These are phyloP conservation scores for Emmonsiellopsis sp. DNA, from an alignment of 2,329 filamentous ascomycete species.

Conservation along the genomic window DNA sequence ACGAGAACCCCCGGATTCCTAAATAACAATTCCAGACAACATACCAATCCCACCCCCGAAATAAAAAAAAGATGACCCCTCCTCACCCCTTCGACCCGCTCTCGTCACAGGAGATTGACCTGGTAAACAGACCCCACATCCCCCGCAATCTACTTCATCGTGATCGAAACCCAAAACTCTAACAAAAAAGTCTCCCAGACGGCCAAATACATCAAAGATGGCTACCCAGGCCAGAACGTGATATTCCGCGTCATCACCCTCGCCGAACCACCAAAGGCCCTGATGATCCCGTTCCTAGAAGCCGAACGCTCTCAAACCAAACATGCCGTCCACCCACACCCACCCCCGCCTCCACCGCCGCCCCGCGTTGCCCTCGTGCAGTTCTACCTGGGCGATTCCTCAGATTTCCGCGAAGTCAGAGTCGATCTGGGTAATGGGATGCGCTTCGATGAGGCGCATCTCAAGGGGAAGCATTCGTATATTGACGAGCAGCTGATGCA, in stretches of 20 bases:
- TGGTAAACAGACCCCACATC: neutral
- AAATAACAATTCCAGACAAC: too few species aligned
- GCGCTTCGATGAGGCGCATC: slow-evolving; percentile 21
- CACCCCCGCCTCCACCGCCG: neutral
- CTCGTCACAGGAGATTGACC: slow-evolving; percentile 6
- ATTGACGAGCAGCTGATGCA: slow-evolving; percentile 42
- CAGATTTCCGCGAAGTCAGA: slow-evolving; percentile 10
- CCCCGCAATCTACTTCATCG: neutral
- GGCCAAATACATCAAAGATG: neutral
- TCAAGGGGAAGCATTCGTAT: slow-evolving; percentile 37
- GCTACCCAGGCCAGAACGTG: slow-evolving; percentile 1
- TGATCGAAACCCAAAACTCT: neutral
- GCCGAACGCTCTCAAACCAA: slow-evolving; percentile 31
- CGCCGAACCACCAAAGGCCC: slow-evolving; percentile 41
- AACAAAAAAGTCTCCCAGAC: neutral
- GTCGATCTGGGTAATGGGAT: slow-evolving; percentile 5
- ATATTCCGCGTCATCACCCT: slow-evolving; percentile 43
- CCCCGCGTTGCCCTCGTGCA: slow-evolving; percentile 34
- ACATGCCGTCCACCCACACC: slow-evolving; percentile 13
- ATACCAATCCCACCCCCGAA: too few species aligned
- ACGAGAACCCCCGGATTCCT: too few species aligned
- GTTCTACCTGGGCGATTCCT: slow-evolving; percentile 12
- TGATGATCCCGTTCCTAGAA: slow-evolving; percentile 38
- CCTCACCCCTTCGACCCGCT: slow-evolving; percentile 8
- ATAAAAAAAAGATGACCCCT: neutral